Base-by-base conservation (phyloP, 768 basidiomycete species). In the Lactarius indigo region DNA sequence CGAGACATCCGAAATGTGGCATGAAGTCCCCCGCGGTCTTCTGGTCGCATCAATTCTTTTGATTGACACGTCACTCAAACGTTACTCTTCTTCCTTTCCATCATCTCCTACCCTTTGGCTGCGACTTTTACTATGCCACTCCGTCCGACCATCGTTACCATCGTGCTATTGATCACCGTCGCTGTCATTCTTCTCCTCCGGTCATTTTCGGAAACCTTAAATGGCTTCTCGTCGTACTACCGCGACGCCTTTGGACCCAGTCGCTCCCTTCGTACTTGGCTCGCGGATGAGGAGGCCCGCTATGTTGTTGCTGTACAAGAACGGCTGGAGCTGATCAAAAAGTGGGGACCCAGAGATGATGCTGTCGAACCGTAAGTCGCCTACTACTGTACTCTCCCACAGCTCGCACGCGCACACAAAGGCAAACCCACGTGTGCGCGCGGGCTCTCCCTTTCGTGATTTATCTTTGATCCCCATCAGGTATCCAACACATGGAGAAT, bases 321-420 rank as follows among this genome's bases (percentile, higher is more conserved):
- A 1, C 62, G 58, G 8, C 58, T 30, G 33, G 17, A 33, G 13
- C 66, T 68, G 17, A 64, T 68, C 26, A 64, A 9, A 18, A 68
- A 68, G 10, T 68, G 52, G 58, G 66, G 66, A 0, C 62, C 66
- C 1, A 23, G 41, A 15, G 62, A 56, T 1, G 28, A 47, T 23
- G 33, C 31, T 18, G 52, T 68, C 52, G 33, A 56, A 8, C 13
- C 62, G 66, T 68, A 39, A 59, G 66, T 59, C 5, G 2, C 12
- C 0, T 5, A n/a, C n/a, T 7, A 10, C n/a, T 33, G 31, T 33
- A n/a, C 33, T 3, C 6, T 35, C 33, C 7, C 33, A 35, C 33
- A 35, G 33, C 37, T 12, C 13, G 37, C n/a, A n/a, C 10, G 13
- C 8, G 17, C 41, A 6, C 33, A 35, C 33, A 9, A n/a, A n/a